These are phyloP conservation scores for Fraxinus excelsior DNA, from an alignment of 257 asterid species.

Conservation along the genomic window DNA sequence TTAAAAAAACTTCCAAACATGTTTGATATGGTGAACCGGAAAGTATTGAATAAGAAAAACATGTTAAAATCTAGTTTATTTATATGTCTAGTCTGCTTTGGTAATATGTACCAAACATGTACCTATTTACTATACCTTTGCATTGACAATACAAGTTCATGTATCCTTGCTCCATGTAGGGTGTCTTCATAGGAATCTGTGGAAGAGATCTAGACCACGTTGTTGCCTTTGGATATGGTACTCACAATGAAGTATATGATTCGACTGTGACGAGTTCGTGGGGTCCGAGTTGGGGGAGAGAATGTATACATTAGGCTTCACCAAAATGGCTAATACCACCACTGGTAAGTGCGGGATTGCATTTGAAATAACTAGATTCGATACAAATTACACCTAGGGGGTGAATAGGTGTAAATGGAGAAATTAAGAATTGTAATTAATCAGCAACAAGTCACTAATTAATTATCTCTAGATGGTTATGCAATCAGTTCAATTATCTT, in stretches of 20 bases:
- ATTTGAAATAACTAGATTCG: too few species aligned
- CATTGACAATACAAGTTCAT: background rate
- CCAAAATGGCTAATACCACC: slow-evolving; percentile 46
- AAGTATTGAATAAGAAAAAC: too few species aligned
- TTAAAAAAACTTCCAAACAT: too few species aligned
- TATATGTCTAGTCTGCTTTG: too few species aligned
- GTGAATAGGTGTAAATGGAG: too few species aligned
- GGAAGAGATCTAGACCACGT: slow-evolving; percentile 84
- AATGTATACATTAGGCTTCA: slow-evolving; percentile 73
- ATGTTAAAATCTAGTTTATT: too few species aligned
- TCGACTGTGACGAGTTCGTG: slow-evolving; percentile 34
- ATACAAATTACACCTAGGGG: too few species aligned
- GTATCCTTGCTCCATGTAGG: slow-evolving; percentile 39
- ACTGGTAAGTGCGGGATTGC: slow-evolving; percentile 89
- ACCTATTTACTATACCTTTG: background rate
- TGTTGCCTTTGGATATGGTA: slow-evolving; percentile 78
- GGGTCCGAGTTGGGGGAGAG: slow-evolving; percentile 75
- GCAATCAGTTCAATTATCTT: too few species aligned
- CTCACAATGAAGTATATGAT: slow-evolving; percentile 63
- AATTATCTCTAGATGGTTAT: too few species aligned
- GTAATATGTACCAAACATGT: background rate
- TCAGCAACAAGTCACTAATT: too few species aligned
- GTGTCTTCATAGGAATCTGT: slow-evolving; percentile 75
- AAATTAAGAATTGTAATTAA: too few species aligned
- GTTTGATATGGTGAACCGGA: too few species aligned